Percentiles rank a stretch among this genome's conserved stretches.
These are phyloP conservation scores for Graphilbum sp. DNA, from an alignment of 2,329 filamentous ascomycete genomes.

Conservation along the genomic window DNA sequence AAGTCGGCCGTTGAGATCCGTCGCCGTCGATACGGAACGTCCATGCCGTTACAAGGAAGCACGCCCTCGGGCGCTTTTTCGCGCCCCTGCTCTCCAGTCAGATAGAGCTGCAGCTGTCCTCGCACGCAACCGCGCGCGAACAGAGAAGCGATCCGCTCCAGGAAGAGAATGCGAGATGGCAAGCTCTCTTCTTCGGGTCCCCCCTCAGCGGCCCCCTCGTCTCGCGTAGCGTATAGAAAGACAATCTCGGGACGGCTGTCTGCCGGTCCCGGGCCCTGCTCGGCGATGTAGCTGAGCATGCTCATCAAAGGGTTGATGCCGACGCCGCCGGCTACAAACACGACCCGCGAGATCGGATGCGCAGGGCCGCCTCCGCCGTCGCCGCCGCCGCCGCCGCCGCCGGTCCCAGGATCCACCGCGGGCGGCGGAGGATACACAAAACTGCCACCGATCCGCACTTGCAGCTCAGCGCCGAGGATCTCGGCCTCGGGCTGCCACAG, in stretches of 20 bases:
- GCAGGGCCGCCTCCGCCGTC: too few relatives aligned
- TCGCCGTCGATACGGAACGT: slow-evolving; percentile 17
- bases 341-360: slow-evolving; percentile 33
- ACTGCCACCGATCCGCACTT: slow-evolving; percentile 60
- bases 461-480: slow-evolving; percentile 42
- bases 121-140: slow-evolving; percentile 21
- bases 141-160: slow-evolving; percentile 27
- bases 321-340: slow-evolving; percentile 69
- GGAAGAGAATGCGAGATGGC: slow-evolving; percentile 27
- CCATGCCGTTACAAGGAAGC: slow-evolving; percentile 8
- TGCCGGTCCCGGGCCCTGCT: slow-evolving; percentile 15
- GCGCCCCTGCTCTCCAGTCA: slow-evolving; percentile 15
- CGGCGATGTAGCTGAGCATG: slow-evolving; percentile 46
- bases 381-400: too few relatives aligned
- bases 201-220: slow-evolving; percentile 6
- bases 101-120: slow-evolving; percentile 29
- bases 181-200: background rate
- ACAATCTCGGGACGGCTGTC: slow-evolving; percentile 24
- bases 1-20: slow-evolving; percentile 29
- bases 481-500: slow-evolving; percentile 41
- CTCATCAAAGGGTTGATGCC: slow-evolving; percentile 71
- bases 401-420: too few relatives aligned
- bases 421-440: slow-evolving; percentile 51
- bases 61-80: slow-evolving; percentile 3
- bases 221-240: slow-evolving; percentile 45